Conservation (phyloP, 192 early-diverging fungal genomes). For the Linnemannia hyalina region DNA sequence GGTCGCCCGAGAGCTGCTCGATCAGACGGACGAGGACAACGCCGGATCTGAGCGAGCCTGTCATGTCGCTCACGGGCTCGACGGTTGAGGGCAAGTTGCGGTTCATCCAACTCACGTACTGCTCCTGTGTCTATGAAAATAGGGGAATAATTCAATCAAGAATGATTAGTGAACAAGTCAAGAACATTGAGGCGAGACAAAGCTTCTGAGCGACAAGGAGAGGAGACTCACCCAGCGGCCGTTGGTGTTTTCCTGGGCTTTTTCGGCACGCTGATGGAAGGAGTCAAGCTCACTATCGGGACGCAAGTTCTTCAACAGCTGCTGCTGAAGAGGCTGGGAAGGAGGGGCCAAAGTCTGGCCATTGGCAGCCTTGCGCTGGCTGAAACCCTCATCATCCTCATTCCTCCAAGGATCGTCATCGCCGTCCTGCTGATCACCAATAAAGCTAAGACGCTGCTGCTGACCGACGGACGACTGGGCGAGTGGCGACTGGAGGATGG, state of each 20-base stretch:
- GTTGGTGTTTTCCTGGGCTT: not conserved
- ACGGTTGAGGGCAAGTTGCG: constrained; percentile 50
- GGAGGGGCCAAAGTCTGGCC: not conserved
- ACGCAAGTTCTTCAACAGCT: constrained; percentile 19
- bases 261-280: not conserved
- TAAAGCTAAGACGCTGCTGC: constrained; percentile 49
- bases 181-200: not conserved
- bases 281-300: constrained; percentile 49
- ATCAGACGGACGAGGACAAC: constrained; percentile 63
- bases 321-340: constrained; percentile 8
- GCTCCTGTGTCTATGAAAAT: constrained; percentile 36
- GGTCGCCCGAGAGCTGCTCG: constrained; percentile 62
- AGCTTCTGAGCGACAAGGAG: too few species aligned
- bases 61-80: constrained; percentile 57
- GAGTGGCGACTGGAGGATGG: constrained; percentile 11
- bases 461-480: not conserved
- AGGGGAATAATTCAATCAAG: not conserved
- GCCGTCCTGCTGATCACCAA: constrained; percentile 24
- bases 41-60: constrained; percentile 61
- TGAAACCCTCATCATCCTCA: constrained; percentile 53
- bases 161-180: not conserved
- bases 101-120: constrained; percentile 68
- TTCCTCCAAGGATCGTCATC: constrained; percentile 57
- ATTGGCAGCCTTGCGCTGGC: not conserved
- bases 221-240: constrained; percentile 21